These are phyloP conservation scores for Globisporangium rhizosaccharum DNA, from an alignment of 352 stramenopile species.

Conservation along the genomic window DNA sequence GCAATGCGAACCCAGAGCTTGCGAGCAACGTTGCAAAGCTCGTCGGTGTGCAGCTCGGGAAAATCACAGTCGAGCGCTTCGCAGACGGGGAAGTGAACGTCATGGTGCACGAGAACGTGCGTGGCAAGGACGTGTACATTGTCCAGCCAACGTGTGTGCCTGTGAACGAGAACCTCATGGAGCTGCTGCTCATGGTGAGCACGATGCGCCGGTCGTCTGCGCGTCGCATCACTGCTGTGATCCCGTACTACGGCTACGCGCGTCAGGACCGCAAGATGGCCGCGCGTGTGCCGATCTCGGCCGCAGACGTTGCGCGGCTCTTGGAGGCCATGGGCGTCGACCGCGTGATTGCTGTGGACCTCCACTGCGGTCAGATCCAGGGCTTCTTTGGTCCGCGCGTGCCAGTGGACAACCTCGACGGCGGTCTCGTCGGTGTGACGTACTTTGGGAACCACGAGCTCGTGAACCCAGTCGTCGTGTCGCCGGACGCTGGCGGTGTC, in stretches of 20 bases:
- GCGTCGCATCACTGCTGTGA: conserved; percentile 98
- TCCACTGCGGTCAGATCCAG: conserved; percentile 89
- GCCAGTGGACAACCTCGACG: conserved; percentile 98
- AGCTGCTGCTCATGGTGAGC: conserved; percentile 97
- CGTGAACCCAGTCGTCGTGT: conserved; percentile 99
- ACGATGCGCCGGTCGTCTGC: conserved; percentile 97
- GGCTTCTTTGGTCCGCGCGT: conserved; percentile 99
- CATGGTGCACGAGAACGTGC: conserved; percentile 99
- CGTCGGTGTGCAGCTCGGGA: conserved; percentile 96
- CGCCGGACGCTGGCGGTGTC: conserved; percentile 98
- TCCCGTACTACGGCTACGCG: conserved; percentile 94
- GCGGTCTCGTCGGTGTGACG: conserved; percentile 91
- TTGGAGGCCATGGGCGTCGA: conserved; percentile 87
- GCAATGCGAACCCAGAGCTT: conserved; percentile 96
- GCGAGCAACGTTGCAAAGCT: conserved; percentile 96
- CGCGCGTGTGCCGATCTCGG: conserved; percentile 97
- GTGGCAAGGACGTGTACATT: conserved; percentile 99
- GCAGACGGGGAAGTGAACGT: conserved; percentile 99
- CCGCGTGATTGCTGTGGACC: conserved; percentile 83
- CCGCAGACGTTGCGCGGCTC: conserved; percentile 79
- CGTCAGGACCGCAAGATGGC: conserved; percentile 89
- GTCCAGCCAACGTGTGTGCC: conserved; percentile 98
- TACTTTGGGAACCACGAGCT: conserved; percentile 97
- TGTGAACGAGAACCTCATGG: conserved; percentile 99
- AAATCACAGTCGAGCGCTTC: conserved; percentile 97